A percentile compares a stretch with the other conserved stretches of the same genome.
Conservation (phyloP, 176 grass and related monocot genomes). For the Olyra latifolia region DNA sequence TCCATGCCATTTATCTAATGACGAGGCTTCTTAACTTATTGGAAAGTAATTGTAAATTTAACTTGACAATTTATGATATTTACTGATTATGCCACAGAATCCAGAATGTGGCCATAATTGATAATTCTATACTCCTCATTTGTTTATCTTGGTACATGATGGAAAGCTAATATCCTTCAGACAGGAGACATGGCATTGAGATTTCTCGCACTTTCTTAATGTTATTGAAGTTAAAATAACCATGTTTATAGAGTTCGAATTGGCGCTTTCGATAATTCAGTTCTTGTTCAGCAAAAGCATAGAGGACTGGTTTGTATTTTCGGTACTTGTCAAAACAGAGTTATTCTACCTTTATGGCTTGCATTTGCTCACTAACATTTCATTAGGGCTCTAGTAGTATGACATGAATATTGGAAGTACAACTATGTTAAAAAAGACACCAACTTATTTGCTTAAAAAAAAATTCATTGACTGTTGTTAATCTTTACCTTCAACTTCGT, state of each 20-base stretch:
- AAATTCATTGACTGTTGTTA: slow-evolving; percentile 24
- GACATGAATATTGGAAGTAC: background rate
- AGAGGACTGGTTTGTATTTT: slow-evolving; percentile 20
- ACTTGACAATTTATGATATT: background rate
- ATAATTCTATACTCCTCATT: background rate
- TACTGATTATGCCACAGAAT: slow-evolving; percentile 23
- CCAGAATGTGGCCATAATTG: background rate
- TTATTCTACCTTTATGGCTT: slow-evolving; percentile 1
- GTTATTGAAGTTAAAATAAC: background rate
- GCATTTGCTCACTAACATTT: slow-evolving; percentile 1
- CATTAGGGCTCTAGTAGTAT: slow-evolving; percentile 12
- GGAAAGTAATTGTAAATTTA: background rate
- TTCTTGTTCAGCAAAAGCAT: slow-evolving; percentile 7
- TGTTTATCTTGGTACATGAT: background rate
- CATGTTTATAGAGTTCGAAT: background rate
- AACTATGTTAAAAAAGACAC: background rate
- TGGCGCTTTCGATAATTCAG: background rate
- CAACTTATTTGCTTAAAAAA: slow-evolving; percentile 1
- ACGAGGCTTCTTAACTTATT: slow-evolving; percentile 23
- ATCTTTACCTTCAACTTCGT: slow-evolving; percentile 11
- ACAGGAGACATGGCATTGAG: background rate
- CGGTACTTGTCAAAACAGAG: background rate
- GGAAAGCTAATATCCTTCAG: slow-evolving; percentile 1
- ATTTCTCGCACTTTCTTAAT: slow-evolving; percentile 1
- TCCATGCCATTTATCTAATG: slow-evolving; percentile 6